These are phyloP conservation scores for Hyphopichia khmerensis DNA, from an alignment of 1,139 yeast genomes.

Conservation along the genomic window DNA sequence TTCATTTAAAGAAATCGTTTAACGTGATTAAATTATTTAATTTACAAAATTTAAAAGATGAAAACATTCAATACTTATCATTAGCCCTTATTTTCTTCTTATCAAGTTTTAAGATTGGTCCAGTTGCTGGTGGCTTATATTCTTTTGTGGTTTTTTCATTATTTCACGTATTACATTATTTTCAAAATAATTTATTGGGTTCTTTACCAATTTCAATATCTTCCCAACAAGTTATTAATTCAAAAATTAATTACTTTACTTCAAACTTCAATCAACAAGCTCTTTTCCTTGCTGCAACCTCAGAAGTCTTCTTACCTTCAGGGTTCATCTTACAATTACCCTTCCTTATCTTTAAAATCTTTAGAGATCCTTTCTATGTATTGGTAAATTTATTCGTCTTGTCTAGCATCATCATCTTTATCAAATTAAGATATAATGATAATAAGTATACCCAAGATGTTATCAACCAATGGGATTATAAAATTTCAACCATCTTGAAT, in stretches of 20 bases:
- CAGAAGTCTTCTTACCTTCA: conserved; percentile 35
- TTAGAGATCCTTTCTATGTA: conserved; percentile 16
- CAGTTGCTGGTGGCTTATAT: conserved; percentile 40
- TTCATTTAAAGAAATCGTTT: conserved; percentile 31
- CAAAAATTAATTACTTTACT: conserved; percentile 33
- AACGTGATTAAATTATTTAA: conserved; percentile 16
- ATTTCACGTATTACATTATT: conserved; percentile 56
- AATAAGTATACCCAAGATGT: conserved; percentile 43
- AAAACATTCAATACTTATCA: conserved; percentile 49
- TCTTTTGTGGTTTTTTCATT: conserved; percentile 56
- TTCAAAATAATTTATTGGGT: conserved; percentile 31
- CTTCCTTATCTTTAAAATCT: conserved; percentile 11
- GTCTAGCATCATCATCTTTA: conserved; percentile 35
- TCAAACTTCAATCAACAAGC: conserved; percentile 45
- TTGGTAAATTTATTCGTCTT: conserved; percentile 21
- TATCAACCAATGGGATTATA: conserved; percentile 38
- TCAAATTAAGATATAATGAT: conserved; percentile 45
- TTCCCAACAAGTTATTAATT: conserved; percentile 20
- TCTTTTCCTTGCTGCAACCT: conserved; percentile 44
- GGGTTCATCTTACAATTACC: conserved; percentile 17
- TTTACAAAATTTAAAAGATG: conserved; percentile 34
- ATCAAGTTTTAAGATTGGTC: conserved; percentile 30
- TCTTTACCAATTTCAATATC: conserved; percentile 18
- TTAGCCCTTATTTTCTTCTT: conserved; percentile 40
- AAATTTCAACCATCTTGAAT: conserved; percentile 13